Conservation (phyloP, 179 eudicot species). For the Heliamphora pulchella region DNA sequence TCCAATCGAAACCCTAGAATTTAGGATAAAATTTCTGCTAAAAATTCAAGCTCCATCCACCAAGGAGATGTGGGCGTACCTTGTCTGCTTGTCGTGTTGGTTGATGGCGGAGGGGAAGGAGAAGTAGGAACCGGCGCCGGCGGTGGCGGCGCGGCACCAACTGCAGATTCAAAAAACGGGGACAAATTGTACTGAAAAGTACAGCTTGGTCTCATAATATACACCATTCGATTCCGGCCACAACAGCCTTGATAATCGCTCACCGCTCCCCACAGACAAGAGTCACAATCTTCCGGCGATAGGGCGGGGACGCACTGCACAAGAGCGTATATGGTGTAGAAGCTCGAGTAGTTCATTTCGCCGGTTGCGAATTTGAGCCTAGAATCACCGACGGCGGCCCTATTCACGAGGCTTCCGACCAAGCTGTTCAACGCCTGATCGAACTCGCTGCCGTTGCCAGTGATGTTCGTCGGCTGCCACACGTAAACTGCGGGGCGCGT, state of each 20-base stretch:
- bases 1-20: neutral
- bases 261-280: neutral
- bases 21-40: neutral
- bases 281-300: neutral
- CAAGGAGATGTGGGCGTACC: too few relatives aligned
- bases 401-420: neutral
- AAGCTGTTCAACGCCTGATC: neutral
- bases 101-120: too few relatives aligned
- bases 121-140: too few relatives aligned
- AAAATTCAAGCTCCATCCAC: too few relatives aligned
- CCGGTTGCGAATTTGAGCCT: neutral
- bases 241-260: neutral
- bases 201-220: neutral
- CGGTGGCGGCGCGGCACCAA: too few relatives aligned
- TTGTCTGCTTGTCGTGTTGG: too few relatives aligned
- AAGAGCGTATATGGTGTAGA: neutral
- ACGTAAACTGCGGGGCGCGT: neutral
- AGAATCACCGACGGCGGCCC: neutral
- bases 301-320: slow-evolving; percentile 11
- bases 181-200: neutral
- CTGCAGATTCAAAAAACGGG: neutral
- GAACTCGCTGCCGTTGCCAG: neutral
- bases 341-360: neutral
- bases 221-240: neutral
- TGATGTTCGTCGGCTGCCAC: neutral